These are phyloP conservation scores for Komagataella pastoris DNA, from an alignment of 805 yeast species.

Conservation along the genomic window DNA sequence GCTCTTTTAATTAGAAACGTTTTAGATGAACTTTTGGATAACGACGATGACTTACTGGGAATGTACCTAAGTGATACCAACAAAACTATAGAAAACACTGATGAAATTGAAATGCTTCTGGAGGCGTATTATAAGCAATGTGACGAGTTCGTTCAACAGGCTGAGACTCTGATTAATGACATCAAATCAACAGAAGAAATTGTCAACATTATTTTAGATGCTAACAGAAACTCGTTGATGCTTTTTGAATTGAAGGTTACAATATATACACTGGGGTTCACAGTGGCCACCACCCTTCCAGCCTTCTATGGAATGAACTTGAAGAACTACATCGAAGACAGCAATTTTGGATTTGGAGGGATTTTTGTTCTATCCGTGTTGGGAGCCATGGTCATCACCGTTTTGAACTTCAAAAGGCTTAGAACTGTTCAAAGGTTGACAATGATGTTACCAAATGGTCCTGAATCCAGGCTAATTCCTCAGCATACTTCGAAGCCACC, in stretches of 20 bases:
- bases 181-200: slow-evolving; percentile 88
- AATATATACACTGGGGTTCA: slow-evolving; percentile 72
- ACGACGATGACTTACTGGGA: slow-evolving; percentile 70
- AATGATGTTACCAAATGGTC: slow-evolving; percentile 27
- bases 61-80: slow-evolving; percentile 53
- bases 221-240: slow-evolving; percentile 85
- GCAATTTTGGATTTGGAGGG: slow-evolving; percentile 45
- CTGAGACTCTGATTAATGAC: slow-evolving; percentile 71
- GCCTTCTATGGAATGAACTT: slow-evolving; percentile 87
- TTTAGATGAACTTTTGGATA: slow-evolving; percentile 72
- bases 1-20: slow-evolving; percentile 66
- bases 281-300: slow-evolving; percentile 74
- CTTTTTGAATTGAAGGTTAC: slow-evolving; percentile 72
- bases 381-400: slow-evolving; percentile 40
- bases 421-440: slow-evolving; percentile 54
- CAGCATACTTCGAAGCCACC: background rate
- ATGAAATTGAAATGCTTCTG: slow-evolving; percentile 74
- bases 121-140: slow-evolving; percentile 87
- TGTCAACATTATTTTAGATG: slow-evolving; percentile 81
- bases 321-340: slow-evolving; percentile 65
- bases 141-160: slow-evolving; percentile 87
- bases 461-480: background rate
- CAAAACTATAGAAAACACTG: slow-evolving; percentile 17
- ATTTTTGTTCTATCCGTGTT: slow-evolving; percentile 39
- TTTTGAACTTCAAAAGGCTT: slow-evolving; percentile 41